phyloP scores from a whole-genome alignment of 495 filamentous ascomycete genomes.

The Schizothecium vesticola region DNA sequence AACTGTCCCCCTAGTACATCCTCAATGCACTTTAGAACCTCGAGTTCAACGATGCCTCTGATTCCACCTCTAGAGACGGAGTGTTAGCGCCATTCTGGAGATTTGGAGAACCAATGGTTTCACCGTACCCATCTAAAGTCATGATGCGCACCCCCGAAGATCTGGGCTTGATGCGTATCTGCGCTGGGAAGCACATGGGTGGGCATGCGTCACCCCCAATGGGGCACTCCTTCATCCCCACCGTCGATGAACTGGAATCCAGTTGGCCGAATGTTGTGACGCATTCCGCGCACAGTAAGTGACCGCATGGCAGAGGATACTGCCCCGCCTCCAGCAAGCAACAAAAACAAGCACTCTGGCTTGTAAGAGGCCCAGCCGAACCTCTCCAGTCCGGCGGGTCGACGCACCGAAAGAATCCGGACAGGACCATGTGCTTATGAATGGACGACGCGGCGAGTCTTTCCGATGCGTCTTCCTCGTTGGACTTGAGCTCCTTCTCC shows the following conservation, averaged over 20 bases:
- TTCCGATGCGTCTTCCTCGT: background rate
- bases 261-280: conserved; percentile 1
- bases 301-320: conserved; percentile 1
- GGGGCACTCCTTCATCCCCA: background rate
- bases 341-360: conserved; percentile 6
- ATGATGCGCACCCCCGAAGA: background rate
- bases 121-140: conserved; percentile 1
- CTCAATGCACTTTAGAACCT: conserved; percentile 5
- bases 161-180: conserved; percentile 1
- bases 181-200: background rate
- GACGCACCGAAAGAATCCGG: background rate
- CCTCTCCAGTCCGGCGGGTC: background rate
- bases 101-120: background rate
- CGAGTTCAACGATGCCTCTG: conserved; percentile 6
- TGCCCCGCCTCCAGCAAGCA: background rate
- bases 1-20: background rate
- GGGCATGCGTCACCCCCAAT: background rate
- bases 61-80: conserved; percentile 4
- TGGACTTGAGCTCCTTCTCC: background rate
- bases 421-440: background rate
- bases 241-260: background rate
- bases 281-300: conserved; percentile 1
- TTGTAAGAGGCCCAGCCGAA: background rate
- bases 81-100: background rate
- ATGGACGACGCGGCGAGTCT: background rate